Evolutionary conservation across 306 rosid species (phyloP).

Genomic region (Cucurbita maxima): DNA sequence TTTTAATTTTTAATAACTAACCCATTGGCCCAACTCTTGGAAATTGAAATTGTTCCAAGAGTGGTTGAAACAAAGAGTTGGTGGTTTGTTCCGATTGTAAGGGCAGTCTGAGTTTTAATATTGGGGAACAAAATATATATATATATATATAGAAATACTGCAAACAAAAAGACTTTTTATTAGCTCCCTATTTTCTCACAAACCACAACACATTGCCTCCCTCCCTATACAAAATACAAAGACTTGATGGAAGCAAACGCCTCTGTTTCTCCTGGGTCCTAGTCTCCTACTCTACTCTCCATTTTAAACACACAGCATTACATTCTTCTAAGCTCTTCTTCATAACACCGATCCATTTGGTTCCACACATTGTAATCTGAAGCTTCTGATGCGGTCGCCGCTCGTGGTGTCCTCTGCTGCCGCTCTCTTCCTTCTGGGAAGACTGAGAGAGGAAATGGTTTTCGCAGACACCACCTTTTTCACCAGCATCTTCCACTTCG

Average conservation of each 20-base stretch:
- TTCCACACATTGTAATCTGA: neutral
- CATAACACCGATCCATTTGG: neutral
- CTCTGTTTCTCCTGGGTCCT: too few species aligned
- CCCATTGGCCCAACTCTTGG: neutral
- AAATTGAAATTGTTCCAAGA: too few species aligned
- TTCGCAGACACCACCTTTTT: constrained; percentile 24
- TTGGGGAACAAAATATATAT: neutral
- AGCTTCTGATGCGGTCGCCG: neutral
- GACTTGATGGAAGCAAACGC: neutral
- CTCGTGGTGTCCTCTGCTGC: neutral
- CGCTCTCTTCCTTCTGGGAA: constrained; percentile 1
- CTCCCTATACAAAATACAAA: neutral
- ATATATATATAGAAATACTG: neutral
- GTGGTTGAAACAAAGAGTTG: neutral
- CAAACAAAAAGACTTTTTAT: neutral
- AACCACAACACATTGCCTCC: neutral
- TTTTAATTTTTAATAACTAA: neutral
- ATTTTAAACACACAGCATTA: too few species aligned
- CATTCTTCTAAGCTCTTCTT: neutral
- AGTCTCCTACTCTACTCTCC: too few species aligned
- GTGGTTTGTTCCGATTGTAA: neutral
- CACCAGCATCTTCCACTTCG: constrained; percentile 32
- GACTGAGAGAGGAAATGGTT: neutral
- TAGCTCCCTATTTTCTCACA: neutral
- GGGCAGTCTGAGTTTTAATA: neutral